A percentile compares a stretch with the other conserved stretches of the same genome.
These are phyloP conservation scores for Pestalotiopsis sp. DNA, from an alignment of 2,329 filamentous ascomycete species.

Conservation along the genomic window DNA sequence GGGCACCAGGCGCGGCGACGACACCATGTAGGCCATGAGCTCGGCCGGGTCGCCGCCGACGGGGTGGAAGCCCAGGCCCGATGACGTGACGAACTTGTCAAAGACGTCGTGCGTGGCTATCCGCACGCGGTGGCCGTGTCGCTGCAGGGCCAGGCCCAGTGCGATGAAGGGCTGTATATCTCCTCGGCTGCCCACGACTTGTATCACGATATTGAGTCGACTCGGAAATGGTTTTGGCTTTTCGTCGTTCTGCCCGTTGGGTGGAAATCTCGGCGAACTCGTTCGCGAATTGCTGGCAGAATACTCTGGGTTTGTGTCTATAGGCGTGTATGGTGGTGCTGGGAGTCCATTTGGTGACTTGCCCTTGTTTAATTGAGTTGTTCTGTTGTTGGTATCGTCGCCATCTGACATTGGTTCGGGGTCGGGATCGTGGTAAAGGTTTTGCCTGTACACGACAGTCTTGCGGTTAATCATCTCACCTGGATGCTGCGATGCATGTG, in stretches of 20 bases:
- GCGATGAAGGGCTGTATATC: slow-evolving; percentile 78
- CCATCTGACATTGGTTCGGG: not conserved
- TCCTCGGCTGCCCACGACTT: slow-evolving; percentile 73
- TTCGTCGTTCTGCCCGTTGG: slow-evolving; percentile 16
- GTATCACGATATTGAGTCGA: slow-evolving; percentile 69
- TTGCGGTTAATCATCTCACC: not conserved
- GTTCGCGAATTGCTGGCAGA: not conserved
- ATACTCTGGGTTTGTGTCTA: not conserved
- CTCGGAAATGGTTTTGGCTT: slow-evolving; percentile 40
- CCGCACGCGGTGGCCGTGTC: slow-evolving; percentile 70
- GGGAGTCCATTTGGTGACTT: not conserved
- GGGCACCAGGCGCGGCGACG: slow-evolving; percentile 39
- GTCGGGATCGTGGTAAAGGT: not conserved
- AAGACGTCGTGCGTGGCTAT: slow-evolving; percentile 74
- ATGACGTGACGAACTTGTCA: slow-evolving; percentile 63
- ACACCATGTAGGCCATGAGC: slow-evolving; percentile 65
- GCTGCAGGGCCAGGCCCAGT: slow-evolving; percentile 63
- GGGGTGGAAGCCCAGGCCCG: slow-evolving; percentile 72
- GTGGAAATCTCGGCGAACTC: not conserved
- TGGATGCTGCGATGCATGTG: not conserved
- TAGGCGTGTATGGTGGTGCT: not conserved
- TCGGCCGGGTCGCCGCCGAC: slow-evolving; percentile 76
- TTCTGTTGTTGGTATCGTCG: not conserved
- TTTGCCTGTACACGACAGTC: not conserved
- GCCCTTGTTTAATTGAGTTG: not conserved